These are phyloP conservation scores for Suhomyces xylopsoci DNA, from an alignment of 805 yeast species.

Conservation along the genomic window DNA sequence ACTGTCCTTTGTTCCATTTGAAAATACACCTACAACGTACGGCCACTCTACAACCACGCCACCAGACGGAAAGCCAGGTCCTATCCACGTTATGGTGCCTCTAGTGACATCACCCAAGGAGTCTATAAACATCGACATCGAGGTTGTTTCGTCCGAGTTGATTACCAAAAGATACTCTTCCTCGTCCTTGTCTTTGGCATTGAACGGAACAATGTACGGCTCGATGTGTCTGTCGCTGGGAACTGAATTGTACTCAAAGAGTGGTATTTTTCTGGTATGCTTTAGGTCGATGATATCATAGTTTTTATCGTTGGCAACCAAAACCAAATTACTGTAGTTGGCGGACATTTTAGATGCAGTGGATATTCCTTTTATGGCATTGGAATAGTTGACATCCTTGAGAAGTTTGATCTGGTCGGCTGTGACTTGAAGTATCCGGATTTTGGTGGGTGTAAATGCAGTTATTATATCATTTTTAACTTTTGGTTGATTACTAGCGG, in stretches of 20 bases:
- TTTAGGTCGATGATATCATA: constrained; percentile 39
- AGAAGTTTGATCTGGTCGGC: constrained; percentile 27
- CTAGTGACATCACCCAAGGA: constrained; percentile 39
- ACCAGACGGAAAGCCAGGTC: constrained; percentile 32
- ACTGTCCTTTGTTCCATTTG: constrained; percentile 3
- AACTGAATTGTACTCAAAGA: constrained; percentile 27
- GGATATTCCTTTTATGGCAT: constrained; percentile 26
- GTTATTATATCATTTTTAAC: constrained; percentile 24
- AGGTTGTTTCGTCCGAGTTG: constrained; percentile 28
- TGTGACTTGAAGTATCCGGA: constrained; percentile 30
- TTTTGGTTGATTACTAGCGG: not conserved
- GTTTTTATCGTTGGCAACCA: constrained; percentile 30
- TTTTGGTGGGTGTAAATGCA: constrained; percentile 26
- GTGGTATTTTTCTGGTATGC: constrained; percentile 29
- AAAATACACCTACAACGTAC: constrained; percentile 29
- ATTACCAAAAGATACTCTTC: constrained; percentile 36
- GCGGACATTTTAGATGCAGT: constrained; percentile 23
- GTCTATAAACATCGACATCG: constrained; percentile 42
- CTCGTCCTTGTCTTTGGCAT: constrained; percentile 7
- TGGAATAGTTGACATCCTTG: constrained; percentile 30
- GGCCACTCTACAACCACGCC: constrained; percentile 39
- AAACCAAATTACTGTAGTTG: constrained; percentile 27
- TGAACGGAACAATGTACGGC: constrained; percentile 25
- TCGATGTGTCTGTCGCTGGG: constrained; percentile 4
- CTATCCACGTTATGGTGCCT: constrained; percentile 40